These are phyloP conservation scores for Kwoniella shivajii DNA, from an alignment of 1,284 basidiomycete genomes.

Conservation along the genomic window DNA sequence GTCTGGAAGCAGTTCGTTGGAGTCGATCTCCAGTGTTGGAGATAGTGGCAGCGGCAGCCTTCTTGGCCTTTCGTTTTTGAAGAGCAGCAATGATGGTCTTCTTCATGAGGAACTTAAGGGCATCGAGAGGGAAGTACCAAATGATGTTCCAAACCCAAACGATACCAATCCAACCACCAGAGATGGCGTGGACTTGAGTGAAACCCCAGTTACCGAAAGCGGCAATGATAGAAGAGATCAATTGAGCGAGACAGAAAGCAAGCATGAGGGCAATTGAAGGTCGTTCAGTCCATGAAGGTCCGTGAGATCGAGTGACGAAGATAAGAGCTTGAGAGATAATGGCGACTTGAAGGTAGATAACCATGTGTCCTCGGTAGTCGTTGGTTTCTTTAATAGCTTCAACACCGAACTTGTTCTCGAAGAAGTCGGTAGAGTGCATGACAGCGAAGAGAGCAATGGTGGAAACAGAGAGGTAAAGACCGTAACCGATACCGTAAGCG, in stretches of 20 bases:
- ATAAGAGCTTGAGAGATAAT: conserved; percentile 98
- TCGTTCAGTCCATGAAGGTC: conserved; percentile 98
- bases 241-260: conserved; percentile 90
- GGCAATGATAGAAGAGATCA: conserved; percentile 93
- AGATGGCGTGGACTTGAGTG: conserved; percentile 73
- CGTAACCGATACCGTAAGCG: conserved; percentile 91
- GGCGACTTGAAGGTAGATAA: conserved; percentile 81
- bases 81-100: conserved; percentile 83
- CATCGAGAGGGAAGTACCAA: conserved; percentile 93
- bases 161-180: conserved; percentile 94
- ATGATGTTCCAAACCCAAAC: conserved; percentile 95
- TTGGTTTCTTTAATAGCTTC: conserved; percentile 57
- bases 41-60: conserved; percentile 54
- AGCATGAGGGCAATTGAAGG: conserved; percentile 84
- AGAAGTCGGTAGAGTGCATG: conserved; percentile 86
- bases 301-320: conserved; percentile 94
- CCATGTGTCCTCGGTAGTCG: conserved; percentile 58
- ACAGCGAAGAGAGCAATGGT: conserved; percentile 81
- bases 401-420: conserved; percentile 84
- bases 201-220: conserved; percentile 91
- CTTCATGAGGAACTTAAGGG: conserved; percentile 96
- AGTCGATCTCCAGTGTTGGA: conserved; percentile 71
- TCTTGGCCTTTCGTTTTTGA: conserved; percentile 67
- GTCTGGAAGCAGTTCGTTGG: conserved; percentile 81
- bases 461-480: conserved; percentile 85